These are phyloP conservation scores for Gracilaria domingensis DNA, from an alignment of 23 red algal species.

Conservation along the genomic window DNA sequence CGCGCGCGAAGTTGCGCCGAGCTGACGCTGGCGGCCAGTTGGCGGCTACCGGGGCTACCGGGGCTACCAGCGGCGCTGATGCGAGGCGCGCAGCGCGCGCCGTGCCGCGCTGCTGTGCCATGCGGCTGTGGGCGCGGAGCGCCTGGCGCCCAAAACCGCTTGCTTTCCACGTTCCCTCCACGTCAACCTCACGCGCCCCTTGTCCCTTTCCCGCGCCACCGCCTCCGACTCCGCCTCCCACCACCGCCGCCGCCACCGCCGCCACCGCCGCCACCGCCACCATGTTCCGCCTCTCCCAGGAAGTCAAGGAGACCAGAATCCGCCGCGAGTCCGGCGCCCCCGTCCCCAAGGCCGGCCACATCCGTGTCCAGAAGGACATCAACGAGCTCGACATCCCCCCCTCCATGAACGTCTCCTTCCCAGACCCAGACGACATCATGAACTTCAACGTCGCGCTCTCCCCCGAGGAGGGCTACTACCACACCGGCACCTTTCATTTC, in stretches of 20 bases:
- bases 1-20: too few relatives aligned
- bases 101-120: neutral
- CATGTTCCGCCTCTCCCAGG: conserved; percentile 60
- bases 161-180: neutral
- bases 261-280: neutral
- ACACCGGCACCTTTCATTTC: conserved; percentile 81
- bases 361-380: conserved; percentile 78
- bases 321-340: conserved; percentile 44
- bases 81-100: neutral
- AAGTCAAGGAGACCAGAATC: conserved; percentile 65
- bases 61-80: neutral
- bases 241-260: neutral
- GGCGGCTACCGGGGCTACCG: neutral
- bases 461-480: conserved; percentile 87
- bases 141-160: neutral
- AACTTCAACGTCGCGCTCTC: conserved; percentile 71
- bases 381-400: conserved; percentile 84
- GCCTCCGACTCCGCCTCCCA: neutral
- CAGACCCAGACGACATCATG: conserved; percentile 85
- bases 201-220: neutral
- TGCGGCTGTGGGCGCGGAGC: neutral
- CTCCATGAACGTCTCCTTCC: conserved; percentile 82
- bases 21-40: neutral
- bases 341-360: conserved; percentile 48
- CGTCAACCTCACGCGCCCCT: conserved; percentile 18